Conservation (phyloP, 2,329 filamentous ascomycete species). For the Pezicula carpinea region DNA sequence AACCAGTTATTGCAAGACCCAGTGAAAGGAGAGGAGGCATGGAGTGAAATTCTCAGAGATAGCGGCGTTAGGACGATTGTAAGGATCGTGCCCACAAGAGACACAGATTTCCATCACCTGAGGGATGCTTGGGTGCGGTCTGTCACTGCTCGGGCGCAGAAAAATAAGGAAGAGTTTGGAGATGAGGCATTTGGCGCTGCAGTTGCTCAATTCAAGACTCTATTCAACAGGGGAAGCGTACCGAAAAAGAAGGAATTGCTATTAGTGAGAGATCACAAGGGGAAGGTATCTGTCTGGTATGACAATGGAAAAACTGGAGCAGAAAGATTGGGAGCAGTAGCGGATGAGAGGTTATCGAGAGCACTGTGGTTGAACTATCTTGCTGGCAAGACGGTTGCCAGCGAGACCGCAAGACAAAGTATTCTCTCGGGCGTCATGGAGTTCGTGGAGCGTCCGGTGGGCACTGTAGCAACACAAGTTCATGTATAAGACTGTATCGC, state of each 20-base stretch:
- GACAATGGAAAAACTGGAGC: slow-evolving; percentile 46
- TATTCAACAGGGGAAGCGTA: slow-evolving; percentile 79
- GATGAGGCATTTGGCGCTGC: slow-evolving; percentile 74
- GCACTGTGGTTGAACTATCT: slow-evolving; percentile 89
- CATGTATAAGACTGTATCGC: slow-evolving; percentile 12
- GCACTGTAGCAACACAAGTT: slow-evolving; percentile 80
- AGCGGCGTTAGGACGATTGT: slow-evolving; percentile 70
- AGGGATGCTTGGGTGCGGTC: slow-evolving; percentile 87
- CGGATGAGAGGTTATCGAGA: slow-evolving; percentile 75
- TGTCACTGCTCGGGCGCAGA: slow-evolving; percentile 68
- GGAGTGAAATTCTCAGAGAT: slow-evolving; percentile 65
- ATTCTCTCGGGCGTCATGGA: slow-evolving; percentile 85
- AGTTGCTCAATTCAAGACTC: slow-evolving; percentile 70
- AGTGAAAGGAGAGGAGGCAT: slow-evolving; percentile 63
- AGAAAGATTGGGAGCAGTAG: slow-evolving; percentile 63
- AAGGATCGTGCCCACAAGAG: slow-evolving; percentile 82
- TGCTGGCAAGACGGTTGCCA: slow-evolving; percentile 80
- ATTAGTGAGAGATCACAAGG: slow-evolving; percentile 61
- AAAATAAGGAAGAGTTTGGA: slow-evolving; percentile 49
- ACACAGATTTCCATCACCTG: slow-evolving; percentile 91
- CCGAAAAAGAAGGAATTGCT: slow-evolving; percentile 77
- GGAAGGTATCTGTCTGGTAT: slow-evolving; percentile 64
- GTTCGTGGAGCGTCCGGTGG: slow-evolving; percentile 82
- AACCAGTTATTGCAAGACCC: slow-evolving; percentile 66
- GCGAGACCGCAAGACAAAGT: slow-evolving; percentile 72